These are phyloP conservation scores for Ajuga chamaepitys DNA, from an alignment of 257 asterid genomes.

Conservation along the genomic window DNA sequence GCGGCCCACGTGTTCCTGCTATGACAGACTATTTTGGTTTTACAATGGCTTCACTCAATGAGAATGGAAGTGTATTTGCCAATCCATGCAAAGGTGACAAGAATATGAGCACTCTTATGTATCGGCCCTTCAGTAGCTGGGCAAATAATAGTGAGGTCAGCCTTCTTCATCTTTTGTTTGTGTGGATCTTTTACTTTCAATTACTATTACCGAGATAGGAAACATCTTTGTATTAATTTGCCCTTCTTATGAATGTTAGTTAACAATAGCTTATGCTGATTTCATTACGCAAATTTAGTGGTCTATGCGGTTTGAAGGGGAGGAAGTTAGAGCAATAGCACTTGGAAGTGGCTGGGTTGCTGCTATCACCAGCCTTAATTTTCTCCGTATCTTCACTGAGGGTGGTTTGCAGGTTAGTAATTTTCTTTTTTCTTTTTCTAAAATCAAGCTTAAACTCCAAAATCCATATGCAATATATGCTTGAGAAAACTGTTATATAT, in stretches of 20 bases:
- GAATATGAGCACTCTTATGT: conserved; percentile 94
- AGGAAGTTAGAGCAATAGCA: conserved; percentile 91
- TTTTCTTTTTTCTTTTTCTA: conserved; percentile 5
- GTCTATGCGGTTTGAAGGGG: conserved; percentile 98
- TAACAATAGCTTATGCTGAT: conserved; percentile 12
- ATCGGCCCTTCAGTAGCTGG: conserved; percentile 93
- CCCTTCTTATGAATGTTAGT: conserved; percentile 1
- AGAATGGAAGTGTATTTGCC: conserved; percentile 80
- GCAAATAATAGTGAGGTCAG: conserved; percentile 93
- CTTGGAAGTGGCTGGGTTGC: conserved; percentile 89
- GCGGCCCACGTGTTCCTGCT: conserved; percentile 92
- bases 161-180: conserved; percentile 15
- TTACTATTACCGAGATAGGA: background rate
- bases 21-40: conserved; percentile 97
- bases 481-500: background rate
- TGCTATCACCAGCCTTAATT: conserved; percentile 83
- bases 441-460: no score
- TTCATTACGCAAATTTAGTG: conserved; percentile 52
- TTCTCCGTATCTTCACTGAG: conserved; percentile 76
- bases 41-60: conserved; percentile 91
- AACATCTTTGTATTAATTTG: background rate
- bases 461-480: background rate
- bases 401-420: conserved; percentile 89
- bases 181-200: conserved; percentile 1
- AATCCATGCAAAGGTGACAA: conserved; percentile 98